Evolutionary conservation across 805 yeast genomes (phyloP), one percentile per base, ranked within the genome.

Genomic region (Saturnispora serradocipensis): DNA sequence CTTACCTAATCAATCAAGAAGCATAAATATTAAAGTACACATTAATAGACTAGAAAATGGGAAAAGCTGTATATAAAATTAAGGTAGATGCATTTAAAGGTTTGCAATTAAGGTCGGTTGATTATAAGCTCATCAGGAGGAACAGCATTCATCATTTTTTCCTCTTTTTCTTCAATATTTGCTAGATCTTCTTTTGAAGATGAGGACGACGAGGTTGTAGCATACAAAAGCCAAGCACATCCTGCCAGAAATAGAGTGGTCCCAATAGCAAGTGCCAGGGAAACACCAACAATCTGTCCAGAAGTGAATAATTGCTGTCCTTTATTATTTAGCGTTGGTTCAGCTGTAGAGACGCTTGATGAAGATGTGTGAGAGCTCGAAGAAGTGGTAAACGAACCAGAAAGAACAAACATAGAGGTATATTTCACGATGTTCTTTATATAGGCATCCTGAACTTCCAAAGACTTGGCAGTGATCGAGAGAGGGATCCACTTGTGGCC

Each of bases 401-500:
- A 59, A 13, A 66, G 56, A n/a, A 59, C 50, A 4, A 73, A 68
- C 13, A 67, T 57, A 36, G 75, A 74, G 40, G 66, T 67, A 53
- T 73, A 70, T 43, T 68, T 60, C 48, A 72, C 63, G 36, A 73
- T 59, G 5, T 67, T 62, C 45, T 56, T 59, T 20, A 65, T 58
- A 0, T 51, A 52, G 2, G 70, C 58, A 15, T 47, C 49, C 0
- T 59, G 43, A 2, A 66, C 46, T 6, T 61, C 59, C 2, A 63
- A 53, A 5, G 66, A 62, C 6, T 59, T 51, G 0, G 74, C 65
- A 1, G 85, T 67, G 54, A 76, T 76, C 2, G 80, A 61, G 53
- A 74, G 78, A 11, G 96, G 95, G 30, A 68, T 60, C 95, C 96
- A 88, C 7, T 58, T 47, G 0, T 69, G 56, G 1, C 95, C 89